Base-by-base conservation (phyloP, 2,329 filamentous ascomycete species). In the Fusarium scirpi region DNA sequence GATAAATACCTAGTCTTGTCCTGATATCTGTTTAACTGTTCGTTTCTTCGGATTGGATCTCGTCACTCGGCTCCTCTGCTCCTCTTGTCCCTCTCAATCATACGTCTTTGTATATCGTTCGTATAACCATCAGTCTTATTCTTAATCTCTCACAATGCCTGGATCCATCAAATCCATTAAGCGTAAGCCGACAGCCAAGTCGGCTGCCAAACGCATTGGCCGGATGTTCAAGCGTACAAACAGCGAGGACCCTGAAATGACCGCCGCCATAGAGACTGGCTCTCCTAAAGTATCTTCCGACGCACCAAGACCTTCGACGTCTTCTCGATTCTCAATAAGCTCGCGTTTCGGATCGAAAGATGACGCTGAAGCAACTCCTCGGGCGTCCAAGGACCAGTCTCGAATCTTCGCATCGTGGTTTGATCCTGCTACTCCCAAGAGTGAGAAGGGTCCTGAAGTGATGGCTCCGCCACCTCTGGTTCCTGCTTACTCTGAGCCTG, bases 141-240 rank as follows among this genome's bases (percentile, higher is more conserved):
- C 38, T 24, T 7, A 2, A 16, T 2, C 15, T 38, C 6, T 6
- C 41, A 63, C 10, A 9, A 71, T 71, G 69, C 48, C 69, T 32
- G 65, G 34, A 7, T 71, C 69, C 8, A 72, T 72, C 18, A 65
- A 61, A 25, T 72, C 69, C 20, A 25, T 72, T 16, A 71, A 71
- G 46, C 59, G 62, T 9, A 58, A 56, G 30, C 62, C 69, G 29
- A 48, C 57, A 6, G 65, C 69, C 18, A 72, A 72, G 55, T 64
- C 62, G 25, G 62, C 69, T 52, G 69, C 69, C 34, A 71, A 71
- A 15, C 69, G 69, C 16, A 71, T 71, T 22, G 65, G 69, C 45
- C 62, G 69, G 8, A 72, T 71, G 43, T 71, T 72, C 20, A 71
- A 62, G 30, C 61, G 65, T 8, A 59, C 53, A 46, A 72, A 62